Base-by-base conservation (phyloP, 1,284 basidiomycete species). In the Pseudozyma thailandica region DNA sequence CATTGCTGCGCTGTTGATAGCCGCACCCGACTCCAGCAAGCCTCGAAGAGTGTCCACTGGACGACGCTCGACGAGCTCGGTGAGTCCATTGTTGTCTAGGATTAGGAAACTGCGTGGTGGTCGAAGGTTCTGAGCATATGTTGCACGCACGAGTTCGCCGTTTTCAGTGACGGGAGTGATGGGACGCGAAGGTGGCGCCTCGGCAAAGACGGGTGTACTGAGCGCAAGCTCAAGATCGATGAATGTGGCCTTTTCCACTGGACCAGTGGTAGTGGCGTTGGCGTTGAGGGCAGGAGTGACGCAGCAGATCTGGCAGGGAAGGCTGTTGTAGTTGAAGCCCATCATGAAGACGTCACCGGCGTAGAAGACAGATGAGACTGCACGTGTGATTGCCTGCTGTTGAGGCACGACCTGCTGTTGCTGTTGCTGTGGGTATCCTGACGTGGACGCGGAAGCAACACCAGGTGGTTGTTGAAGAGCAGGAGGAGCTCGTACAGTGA, bases 21-120 rank as follows among this genome's bases (percentile, higher is more conserved):
- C 60, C 9, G 54, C 61, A 20, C 73, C 70, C 0, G 72, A 71
- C 44, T 85, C 84, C 41, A 86, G 73, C 38, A 86, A 72, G 5
- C 78, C 80, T 28, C 87, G 87, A 50, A 96, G 83, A 59, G 90
- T 90, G 82, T 97, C 94, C 39, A 94, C 84, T 4, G 93, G 89
- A 47, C 93, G 87, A 58, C 91, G 87, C 84, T 94, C 93, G n/a
- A 88, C 87, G 48, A 95, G 85, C 80, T 92, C 90, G 9, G 90
- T 90, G 64, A 96, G 84, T 1, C 93, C 94, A 31, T 89, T 89
- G 75, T 92, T 92, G 20, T 92, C 93, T 61, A 96, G 84, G 55
- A 95, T 87, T 84, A 95, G 88, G 81, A 94, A 94, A 74, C 91
- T 90, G 47, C 88, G 87, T 28, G 91, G 87, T 13, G 87, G 85